Evolutionary conservation across 768 basidiomycete species (phyloP).

Genomic region (Astraeus odoratus): DNA sequence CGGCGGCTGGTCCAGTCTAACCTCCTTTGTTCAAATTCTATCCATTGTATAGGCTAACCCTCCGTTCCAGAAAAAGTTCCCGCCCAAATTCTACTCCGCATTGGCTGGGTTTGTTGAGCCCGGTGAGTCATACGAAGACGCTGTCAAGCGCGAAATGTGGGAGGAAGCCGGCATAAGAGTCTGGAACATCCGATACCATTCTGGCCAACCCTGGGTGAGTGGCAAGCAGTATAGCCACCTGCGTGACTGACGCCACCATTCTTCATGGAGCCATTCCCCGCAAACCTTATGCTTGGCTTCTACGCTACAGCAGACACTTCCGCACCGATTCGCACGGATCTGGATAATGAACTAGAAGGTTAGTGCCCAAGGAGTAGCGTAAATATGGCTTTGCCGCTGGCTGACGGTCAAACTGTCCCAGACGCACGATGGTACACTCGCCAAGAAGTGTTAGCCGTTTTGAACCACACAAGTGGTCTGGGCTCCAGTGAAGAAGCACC

Average conservation of each 20-base stretch:
- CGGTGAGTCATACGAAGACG: slow-evolving; percentile 91
- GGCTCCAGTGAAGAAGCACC: slow-evolving; percentile 31
- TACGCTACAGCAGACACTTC: slow-evolving; percentile 71
- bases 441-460: slow-evolving; percentile 57
- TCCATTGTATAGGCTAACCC: neutral
- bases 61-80: slow-evolving; percentile 50
- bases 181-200: slow-evolving; percentile 79
- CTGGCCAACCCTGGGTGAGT: slow-evolving; percentile 78
- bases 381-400: no score
- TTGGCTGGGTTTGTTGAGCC: slow-evolving; percentile 94
- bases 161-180: slow-evolving; percentile 93
- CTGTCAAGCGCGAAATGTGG: slow-evolving; percentile 88
- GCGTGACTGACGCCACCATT: slow-evolving; percentile 1
- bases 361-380: no score
- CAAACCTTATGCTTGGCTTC: slow-evolving; percentile 87
- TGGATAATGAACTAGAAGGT: slow-evolving; percentile 97
- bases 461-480: slow-evolving; percentile 31
- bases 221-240: neutral
- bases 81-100: slow-evolving; percentile 74
- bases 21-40: neutral
- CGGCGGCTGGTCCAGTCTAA: slow-evolving; percentile 17
- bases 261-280: slow-evolving; percentile 70
- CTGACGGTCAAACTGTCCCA: slow-evolving; percentile 31
- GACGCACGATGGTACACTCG: slow-evolving; percentile 89
- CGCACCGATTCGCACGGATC: slow-evolving; percentile 71